phyloP scores from a whole-genome alignment of 2,329 filamentous ascomycete species.

The Cladosporium sp. region DNA sequence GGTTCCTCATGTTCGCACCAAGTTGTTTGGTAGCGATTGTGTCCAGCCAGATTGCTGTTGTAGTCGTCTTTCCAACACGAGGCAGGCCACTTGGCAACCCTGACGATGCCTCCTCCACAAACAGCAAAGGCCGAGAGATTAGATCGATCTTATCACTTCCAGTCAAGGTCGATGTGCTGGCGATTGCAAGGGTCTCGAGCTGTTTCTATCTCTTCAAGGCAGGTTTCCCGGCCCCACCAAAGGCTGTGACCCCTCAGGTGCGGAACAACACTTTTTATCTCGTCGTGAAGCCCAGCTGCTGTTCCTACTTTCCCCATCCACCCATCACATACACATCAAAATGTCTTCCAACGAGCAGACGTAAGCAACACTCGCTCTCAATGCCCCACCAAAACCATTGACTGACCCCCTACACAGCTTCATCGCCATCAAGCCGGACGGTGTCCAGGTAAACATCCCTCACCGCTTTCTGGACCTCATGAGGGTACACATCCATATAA shows the following conservation, averaged over 20 bases:
- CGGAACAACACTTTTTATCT: conserved; percentile 12
- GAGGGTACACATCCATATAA: too few relatives aligned
- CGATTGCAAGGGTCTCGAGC: not conserved
- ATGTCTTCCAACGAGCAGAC: conserved; percentile 76
- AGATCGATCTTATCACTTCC: not conserved
- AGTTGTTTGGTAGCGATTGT: not conserved
- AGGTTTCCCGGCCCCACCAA: conserved; percentile 8
- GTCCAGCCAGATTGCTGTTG: not conserved
- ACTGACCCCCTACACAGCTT: conserved; percentile 61
- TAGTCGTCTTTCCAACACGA: not conserved
- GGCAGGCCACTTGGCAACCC: conserved; percentile 8
- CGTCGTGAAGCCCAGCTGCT: not conserved
- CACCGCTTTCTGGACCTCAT: too few relatives aligned
- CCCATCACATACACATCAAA: conserved; percentile 37
- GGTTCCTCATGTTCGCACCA: conserved; percentile 23
- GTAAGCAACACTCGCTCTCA: conserved; percentile 54
- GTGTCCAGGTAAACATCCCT: conserved; percentile 77
- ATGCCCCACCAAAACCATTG: not conserved
- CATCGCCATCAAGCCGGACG: conserved; percentile 99
- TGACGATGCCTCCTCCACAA: not conserved
- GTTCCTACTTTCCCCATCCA: conserved; percentile 25
- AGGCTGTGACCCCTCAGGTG: not conserved
- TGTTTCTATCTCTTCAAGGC: not conserved
- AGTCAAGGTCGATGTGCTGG: not conserved
- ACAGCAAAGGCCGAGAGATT: conserved; percentile 12